These are phyloP conservation scores for Hypoxylon lenormandii DNA, from an alignment of 495 filamentous ascomycete species.

Conservation along the genomic window DNA sequence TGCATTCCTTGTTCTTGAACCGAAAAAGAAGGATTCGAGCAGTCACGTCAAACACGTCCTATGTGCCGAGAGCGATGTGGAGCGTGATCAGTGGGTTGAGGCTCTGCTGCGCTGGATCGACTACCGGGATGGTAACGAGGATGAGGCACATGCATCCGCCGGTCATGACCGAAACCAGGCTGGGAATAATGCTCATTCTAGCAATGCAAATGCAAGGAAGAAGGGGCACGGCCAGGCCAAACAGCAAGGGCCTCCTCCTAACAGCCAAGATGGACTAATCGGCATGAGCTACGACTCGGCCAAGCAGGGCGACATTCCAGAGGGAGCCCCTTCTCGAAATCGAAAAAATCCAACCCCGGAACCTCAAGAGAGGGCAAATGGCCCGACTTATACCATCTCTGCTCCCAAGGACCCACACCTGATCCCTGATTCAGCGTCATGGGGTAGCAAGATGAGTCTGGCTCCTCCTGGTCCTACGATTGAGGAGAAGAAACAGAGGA, in stretches of 20 bases:
- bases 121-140: conserved; percentile 70
- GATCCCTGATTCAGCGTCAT: conserved; percentile 86
- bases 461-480: conserved; percentile 63
- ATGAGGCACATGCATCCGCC: conserved; percentile 53
- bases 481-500: conserved; percentile 83
- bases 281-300: conserved; percentile 87
- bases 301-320: conserved; percentile 70
- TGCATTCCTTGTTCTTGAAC: conserved; percentile 93
- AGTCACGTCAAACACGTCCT: conserved; percentile 93
- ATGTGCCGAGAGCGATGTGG: conserved; percentile 92
- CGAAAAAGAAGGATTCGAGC: conserved; percentile 93
- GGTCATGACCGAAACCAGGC: conserved; percentile 50
- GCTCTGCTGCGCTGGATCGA: conserved; percentile 92
- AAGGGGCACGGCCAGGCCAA: conserved; percentile 58
- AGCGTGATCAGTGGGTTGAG: conserved; percentile 94
- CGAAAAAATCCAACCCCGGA: conserved; percentile 46
- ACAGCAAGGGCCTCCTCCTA: conserved; percentile 49
- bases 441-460: conserved; percentile 78
- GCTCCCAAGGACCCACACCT: conserved; percentile 85
- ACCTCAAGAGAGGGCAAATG: conserved; percentile 52
- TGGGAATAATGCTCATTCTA: conserved; percentile 51
- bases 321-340: conserved; percentile 51
- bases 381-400: conserved; percentile 75
- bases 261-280: conserved; percentile 70
- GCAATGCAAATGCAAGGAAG: conserved; percentile 63